Conservation (phyloP, 768 basidiomycete genomes). For the Dentipellis sp. region DNA sequence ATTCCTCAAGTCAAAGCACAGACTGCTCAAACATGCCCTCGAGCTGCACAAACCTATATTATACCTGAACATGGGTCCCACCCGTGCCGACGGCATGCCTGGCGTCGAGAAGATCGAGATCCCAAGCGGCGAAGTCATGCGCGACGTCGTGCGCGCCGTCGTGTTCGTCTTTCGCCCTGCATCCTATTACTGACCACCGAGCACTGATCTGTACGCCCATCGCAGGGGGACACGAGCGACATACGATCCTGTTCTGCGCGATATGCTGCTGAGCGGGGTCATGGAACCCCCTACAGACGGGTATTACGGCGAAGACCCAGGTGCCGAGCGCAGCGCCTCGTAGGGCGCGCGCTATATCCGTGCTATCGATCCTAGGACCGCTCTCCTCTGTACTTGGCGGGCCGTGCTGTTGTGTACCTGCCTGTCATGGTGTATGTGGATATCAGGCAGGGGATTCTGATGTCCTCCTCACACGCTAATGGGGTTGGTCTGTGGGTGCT, state of each 20-base stretch:
- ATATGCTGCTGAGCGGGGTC: conserved; percentile 52
- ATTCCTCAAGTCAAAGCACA: conserved; percentile 19
- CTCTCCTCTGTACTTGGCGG: too few species aligned
- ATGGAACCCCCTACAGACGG: conserved; percentile 39
- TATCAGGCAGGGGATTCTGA: too few species aligned
- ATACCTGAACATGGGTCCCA: conserved; percentile 81
- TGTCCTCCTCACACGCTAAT: too few species aligned
- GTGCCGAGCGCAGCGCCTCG: too few species aligned
- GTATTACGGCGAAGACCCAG: conserved; percentile 13
- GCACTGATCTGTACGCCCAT: conserved; percentile 1
- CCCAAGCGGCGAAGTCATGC: conserved; percentile 62
- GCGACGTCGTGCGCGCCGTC: conserved; percentile 48
- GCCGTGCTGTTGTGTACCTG: too few species aligned
- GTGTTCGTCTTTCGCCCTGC: conserved; percentile 38
- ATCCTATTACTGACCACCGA: neutral
- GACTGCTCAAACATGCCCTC: conserved; percentile 73
- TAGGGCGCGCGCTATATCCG: too few species aligned
- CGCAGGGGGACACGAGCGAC: conserved; percentile 36
- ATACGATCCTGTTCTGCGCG: conserved; percentile 35
- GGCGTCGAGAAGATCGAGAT: conserved; percentile 78
- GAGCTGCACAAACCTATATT: conserved; percentile 70
- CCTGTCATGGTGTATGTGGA: too few species aligned
- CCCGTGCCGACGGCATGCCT: conserved; percentile 64
- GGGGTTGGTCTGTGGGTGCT: too few species aligned
- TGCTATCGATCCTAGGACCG: too few species aligned